Base-by-base conservation (phyloP, 148 eudicot species). In the Linanthus parryae region DNA sequence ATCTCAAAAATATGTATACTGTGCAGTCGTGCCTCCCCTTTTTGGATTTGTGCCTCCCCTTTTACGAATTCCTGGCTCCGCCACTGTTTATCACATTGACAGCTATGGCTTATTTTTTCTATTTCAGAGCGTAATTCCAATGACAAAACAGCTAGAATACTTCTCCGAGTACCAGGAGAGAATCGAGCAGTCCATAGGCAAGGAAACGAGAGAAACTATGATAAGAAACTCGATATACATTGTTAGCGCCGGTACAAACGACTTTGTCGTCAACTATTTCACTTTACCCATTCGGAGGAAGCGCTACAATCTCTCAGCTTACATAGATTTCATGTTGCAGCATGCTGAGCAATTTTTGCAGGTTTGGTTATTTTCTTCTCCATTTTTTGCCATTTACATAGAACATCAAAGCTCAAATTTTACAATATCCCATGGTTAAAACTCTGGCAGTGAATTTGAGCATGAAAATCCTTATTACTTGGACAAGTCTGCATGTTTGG, bases 241-340 rank as follows among this genome's bases (percentile, higher is more conserved):
- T 0, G 56, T 87, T 0, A 70, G 84, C 23, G 87, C 84, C 0
- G 91, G 91, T 28, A 87, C 91, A n/a, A 87, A 87, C 51, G 95
- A 87, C 48, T 80, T 77, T 56, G 81, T 87, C 15, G 61, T 80
- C 20, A 86, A 75, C 30, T 86, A 82, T 59, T 79, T 63, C 56
- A 49, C 78, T 2, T 1, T 76, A 21, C 80, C 84, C 9, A 52
- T 77, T 61, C 69, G 86, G 13, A 53, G 71, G 2, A 55, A 22
- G 8, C 61, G 16, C 55, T 80, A 77, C 48, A 70, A 44, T 2
- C 48, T 82, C 2, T 34, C 78, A 19, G 58, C 45, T 18, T 85
- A 85, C 63, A 71, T 58, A 29, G 70, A 70, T 0, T 85, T 82
- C 58, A 19, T 82, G 53, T 1, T 76, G 42, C 54, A 70, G 53